phyloP scores from a whole-genome alignment of 2,329 filamentous ascomycete species.

The Fusarium liriodendri region DNA sequence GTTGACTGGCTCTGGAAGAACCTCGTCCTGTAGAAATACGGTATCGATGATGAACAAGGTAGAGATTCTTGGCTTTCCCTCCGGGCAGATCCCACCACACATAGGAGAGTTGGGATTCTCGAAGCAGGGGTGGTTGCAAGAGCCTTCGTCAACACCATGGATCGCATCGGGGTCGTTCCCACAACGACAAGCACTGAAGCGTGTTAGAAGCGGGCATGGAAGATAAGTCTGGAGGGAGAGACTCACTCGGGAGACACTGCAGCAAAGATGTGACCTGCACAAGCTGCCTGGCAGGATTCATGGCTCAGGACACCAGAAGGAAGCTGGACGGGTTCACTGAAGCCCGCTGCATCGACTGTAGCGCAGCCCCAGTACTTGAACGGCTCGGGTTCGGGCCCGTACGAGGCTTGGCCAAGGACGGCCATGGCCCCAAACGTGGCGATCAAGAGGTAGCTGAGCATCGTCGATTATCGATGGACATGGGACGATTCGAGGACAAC shows the following conservation, averaged over 20 bases:
- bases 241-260: conserved; percentile 48
- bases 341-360: conserved; percentile 28
- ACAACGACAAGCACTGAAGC: conserved; percentile 49
- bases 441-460: conserved; percentile 40
- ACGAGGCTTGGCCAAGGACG: conserved; percentile 29
- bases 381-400: conserved; percentile 10
- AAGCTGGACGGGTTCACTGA: conserved; percentile 22
- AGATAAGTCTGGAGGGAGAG: background rate
- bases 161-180: conserved; percentile 48
- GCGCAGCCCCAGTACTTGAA: conserved; percentile 43
- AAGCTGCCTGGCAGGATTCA: conserved; percentile 31
- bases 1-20: conserved; percentile 9
- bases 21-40: conserved; percentile 17
- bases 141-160: conserved; percentile 42
- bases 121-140: conserved; percentile 48
- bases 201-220: conserved; percentile 12
- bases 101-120: conserved; percentile 44
- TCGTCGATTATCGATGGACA: conserved; percentile 17
- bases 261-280: conserved; percentile 35
- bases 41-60: conserved; percentile 47
- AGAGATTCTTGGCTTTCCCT: conserved; percentile 42
- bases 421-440: conserved; percentile 30
- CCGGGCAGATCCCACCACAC: conserved; percentile 49
- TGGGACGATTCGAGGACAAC: background rate
- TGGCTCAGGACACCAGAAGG: conserved; percentile 32